These are phyloP conservation scores for Pseudocercospora musae DNA, from an alignment of 2,329 filamentous ascomycete genomes.

Conservation along the genomic window DNA sequence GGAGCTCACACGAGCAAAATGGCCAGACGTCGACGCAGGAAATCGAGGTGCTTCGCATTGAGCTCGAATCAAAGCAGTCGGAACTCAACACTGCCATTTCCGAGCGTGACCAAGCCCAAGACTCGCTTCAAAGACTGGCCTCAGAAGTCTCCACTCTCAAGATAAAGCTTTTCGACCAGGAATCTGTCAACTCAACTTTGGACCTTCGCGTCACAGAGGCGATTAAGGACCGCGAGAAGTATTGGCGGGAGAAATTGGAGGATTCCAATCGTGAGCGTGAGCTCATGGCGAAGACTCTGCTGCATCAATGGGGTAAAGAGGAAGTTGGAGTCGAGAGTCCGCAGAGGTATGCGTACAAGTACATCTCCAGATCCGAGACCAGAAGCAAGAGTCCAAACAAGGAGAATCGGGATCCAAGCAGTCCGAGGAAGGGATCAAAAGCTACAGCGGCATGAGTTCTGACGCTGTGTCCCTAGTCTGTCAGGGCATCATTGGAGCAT, in stretches of 20 bases:
- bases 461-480: not conserved
- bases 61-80: constrained; percentile 25
- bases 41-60: constrained; percentile 17
- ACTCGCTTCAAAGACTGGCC: constrained; percentile 13
- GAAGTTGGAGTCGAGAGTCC: constrained; percentile 34
- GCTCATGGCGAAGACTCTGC: constrained; percentile 52
- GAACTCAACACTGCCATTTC: constrained; percentile 28
- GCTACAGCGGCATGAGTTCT: not conserved
- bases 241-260: constrained; percentile 25
- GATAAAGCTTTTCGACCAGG: constrained; percentile 16
- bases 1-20: constrained; percentile 13
- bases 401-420: constrained; percentile 12
- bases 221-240: constrained; percentile 24
- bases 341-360: constrained; percentile 38
- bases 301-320: constrained; percentile 76
- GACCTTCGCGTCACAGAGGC: constrained; percentile 24
- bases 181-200: constrained; percentile 25
- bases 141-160: constrained; percentile 7
- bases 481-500: not conserved
- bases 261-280: constrained; percentile 32
- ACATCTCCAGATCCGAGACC: constrained; percentile 4
- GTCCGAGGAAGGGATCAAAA: not conserved
- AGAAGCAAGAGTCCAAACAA: constrained; percentile 7
- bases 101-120: constrained; percentile 29
- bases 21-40: constrained; percentile 15